Evolutionary conservation across 257 asterid species (phyloP).

Genomic region (Solanum peruvianum): DNA sequence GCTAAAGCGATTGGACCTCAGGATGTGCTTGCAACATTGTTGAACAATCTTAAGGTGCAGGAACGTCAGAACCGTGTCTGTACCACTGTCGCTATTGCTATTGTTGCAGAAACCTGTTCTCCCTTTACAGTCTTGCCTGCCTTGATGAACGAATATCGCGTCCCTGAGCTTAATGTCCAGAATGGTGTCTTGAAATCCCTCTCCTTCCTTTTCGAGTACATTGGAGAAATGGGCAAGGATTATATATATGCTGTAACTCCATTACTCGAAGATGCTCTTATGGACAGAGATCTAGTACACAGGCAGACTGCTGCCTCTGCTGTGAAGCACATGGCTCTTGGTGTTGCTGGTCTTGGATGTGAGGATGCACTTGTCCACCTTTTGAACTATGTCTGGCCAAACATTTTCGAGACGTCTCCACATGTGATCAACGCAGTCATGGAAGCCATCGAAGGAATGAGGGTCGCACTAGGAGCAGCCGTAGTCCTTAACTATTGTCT

Average conservation of each 20-base stretch:
- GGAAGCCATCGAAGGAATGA: conserved; percentile 95
- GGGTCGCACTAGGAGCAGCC: conserved; percentile 84
- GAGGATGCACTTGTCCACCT: conserved; percentile 80
- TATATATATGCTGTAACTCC: conserved; percentile 92
- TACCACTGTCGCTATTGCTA: conserved; percentile 96
- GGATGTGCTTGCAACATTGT: conserved; percentile 77
- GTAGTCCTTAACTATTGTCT: conserved; percentile 68
- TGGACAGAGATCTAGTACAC: conserved; percentile 83
- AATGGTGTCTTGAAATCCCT: conserved; percentile 81
- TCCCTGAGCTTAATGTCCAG: conserved; percentile 91
- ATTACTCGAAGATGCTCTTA: conserved; percentile 76
- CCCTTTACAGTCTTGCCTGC: conserved; percentile 88
- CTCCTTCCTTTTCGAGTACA: conserved; percentile 75
- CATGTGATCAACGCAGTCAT: conserved; percentile 82
- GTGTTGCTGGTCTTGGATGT: conserved; percentile 87
- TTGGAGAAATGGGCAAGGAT: conserved; percentile 94
- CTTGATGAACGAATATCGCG: conserved; percentile 79
- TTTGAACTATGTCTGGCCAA: conserved; percentile 85
- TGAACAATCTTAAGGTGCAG: conserved; percentile 85
- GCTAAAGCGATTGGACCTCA: conserved; percentile 92
- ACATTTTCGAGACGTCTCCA: conserved; percentile 83
- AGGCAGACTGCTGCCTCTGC: conserved; percentile 93
- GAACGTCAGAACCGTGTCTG: conserved; percentile 92
- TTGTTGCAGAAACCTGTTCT: conserved; percentile 86
- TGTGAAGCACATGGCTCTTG: conserved; percentile 82